phyloP scores from a whole-genome alignment of 441 rosid species.

The Populus trichocarpa region DNA sequence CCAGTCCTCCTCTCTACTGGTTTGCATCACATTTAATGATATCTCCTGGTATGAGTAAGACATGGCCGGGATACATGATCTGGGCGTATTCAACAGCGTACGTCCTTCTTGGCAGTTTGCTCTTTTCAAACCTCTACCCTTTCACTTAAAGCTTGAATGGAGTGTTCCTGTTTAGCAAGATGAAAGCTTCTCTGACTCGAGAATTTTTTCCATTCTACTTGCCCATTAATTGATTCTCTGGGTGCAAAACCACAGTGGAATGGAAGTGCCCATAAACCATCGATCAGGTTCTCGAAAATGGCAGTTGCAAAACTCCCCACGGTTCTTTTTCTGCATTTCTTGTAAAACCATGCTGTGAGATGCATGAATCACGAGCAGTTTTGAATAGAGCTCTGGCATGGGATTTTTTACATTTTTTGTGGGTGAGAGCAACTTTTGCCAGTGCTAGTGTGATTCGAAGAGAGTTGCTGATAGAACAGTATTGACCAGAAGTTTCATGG shows the following conservation, averaged over 20 bases:
- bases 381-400: background rate
- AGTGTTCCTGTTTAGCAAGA: background rate
- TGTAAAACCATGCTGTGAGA: background rate
- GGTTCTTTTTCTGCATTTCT: background rate
- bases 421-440: background rate
- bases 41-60: constrained; percentile 30
- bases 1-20: constrained; percentile 88
- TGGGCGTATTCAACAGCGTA: constrained; percentile 68
- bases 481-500: background rate
- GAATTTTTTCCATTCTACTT: background rate
- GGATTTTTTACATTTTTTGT: background rate
- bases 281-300: background rate
- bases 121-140: constrained; percentile 89
- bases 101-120: constrained; percentile 79
- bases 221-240: background rate
- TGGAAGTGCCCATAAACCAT: background rate
- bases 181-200: background rate
- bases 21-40: constrained; percentile 54
- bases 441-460: background rate
- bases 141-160: constrained; percentile 50
- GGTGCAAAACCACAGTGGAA: background rate
- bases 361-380: background rate
- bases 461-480: background rate
- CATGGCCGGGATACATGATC: constrained; percentile 57
- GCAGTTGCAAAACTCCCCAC: background rate